Evolutionary conservation across 129 eudicot genomes (phyloP), one percentile per base, ranked within the genome.

Genomic region (Rutidosis leptorrhynchoides): DNA sequence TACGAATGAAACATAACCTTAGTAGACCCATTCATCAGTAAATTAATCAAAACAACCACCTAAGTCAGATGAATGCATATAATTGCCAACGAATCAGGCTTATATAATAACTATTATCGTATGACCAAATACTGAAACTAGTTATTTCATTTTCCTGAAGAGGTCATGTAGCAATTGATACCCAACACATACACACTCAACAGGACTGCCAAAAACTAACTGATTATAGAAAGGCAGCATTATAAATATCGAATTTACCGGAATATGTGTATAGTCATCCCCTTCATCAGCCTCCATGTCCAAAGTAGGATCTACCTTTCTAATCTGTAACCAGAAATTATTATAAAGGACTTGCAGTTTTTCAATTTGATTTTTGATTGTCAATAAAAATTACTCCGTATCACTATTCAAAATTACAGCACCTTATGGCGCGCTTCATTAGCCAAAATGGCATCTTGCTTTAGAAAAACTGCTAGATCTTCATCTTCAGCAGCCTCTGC

Each of bases 401-500:
- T n/a, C 6, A 59, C 10, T 3, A 16, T 59, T 64, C 11, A 35
- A 66, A 66, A 5, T 80, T 42, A 76, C 55, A 70, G 73, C 74
- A 91, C 99, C 96, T 94, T 94, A 54, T 76, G 86, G 56, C 90
- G 83, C 65, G 85, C 84, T 84, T 94, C 99, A 80, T 68, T 80
- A 42, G 93, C 93, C 75, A 89, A 81, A 80, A 94, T 86, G 42
- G 89, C 90, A 83, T 94, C 99, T 78, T 83, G 86, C 74, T 77
- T 94, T 75, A 94, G 72, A 70, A 94, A 94, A 63, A 94, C 93
- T 48, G 95, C 97, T 45, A 94, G 93, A 76, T 89, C 95, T 77
- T 94, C 99, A 81, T 94, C 99, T 84, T 89, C 95, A 69, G 96
- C 99, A 75, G 97, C 99, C 85, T 94, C 99, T 21, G 99, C 99